Base-by-base conservation (phyloP, 2,329 filamentous ascomycete genomes). In the Arthroderma sp. region DNA sequence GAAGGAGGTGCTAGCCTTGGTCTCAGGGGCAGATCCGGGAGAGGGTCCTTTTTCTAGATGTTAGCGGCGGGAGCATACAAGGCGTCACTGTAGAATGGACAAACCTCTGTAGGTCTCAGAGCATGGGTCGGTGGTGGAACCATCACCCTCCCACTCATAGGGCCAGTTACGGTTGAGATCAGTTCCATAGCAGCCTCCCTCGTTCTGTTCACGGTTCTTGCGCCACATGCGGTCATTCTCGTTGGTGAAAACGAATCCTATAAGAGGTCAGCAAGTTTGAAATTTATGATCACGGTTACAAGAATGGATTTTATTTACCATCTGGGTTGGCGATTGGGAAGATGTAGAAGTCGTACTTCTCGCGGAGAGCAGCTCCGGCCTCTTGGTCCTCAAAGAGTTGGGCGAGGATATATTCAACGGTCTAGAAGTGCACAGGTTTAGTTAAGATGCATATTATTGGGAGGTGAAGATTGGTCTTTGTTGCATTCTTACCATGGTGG, bases 331-430 rank as follows among this genome's bases (percentile, higher is more conserved):
- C 80, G 23, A 84, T 70, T 2, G 82, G 81, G 60, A 84, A 76
- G 62, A 86, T 77, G 67, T 83, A 85, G 62, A 83, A 83, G 69
- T 87, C 84, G 65, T 82, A 84, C 57, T 75, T 79, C 67, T 85
- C 76, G 17, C 25, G 37, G 23, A 85, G 74, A 56, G 80, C 75
- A 0, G 68, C 65, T 39, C 67, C 73, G 39, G 77, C 68, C 3
- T 68, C 66, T 1, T 69, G 62, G n/a, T 69, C 62, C 37, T 70
- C 70, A 17, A 82, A 68, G 33, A 83, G 70, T 17, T 73, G 68
- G 60, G 75, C 76, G 8, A 76, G 73, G 15, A 81, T 68, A 65
- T 81, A 83, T 65, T 83, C 80, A 41, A 65, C 39, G 35, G 56
- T 55, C 59, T 61, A 49, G 8, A 25, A 19, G 31, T 17, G 21